Base-by-base conservation (phyloP, 2,329 filamentous ascomycete genomes). In the Penicillium sp. region DNA sequence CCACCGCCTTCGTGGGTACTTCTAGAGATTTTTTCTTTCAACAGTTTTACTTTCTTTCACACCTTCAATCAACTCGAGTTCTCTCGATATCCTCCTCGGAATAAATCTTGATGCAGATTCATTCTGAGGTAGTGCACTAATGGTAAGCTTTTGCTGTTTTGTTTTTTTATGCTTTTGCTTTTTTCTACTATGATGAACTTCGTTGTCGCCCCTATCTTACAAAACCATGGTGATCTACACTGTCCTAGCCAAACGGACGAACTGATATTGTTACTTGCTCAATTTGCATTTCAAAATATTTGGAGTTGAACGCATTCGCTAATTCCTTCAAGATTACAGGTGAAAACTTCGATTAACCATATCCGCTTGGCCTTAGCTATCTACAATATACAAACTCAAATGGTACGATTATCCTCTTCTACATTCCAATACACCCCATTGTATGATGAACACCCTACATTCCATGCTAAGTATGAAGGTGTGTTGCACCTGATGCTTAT, bases 201-300 rank as follows among this genome's bases (percentile, higher is more conserved):
- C 74, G 75, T 80, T 85, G 82, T 85, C 83, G 83, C 83, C 83
- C 83, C 83, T 85, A 85, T 84, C 83, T 78, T 77, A 84, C 81
- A 73, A 76, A 74, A 70, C 70, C 66, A 71, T 85, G 83, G 81
- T 84, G 82, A 85, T 79, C 80, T 83, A 82, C 71, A 41, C 80
- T 82, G 82, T 84, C 81, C 77, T 73, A 79, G 79, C 82, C 82
- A 84, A 85, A 84, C 80, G 80, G 81, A 84, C 82, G 73, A 73
- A 75, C 81, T 84, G 81, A 84, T 70, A 61, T 33, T 31, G 22
- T 64, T 45, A 52, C 44, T 60, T 57, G 49, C 41, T 52, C 19
- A 35, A 48, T 50, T 26, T 58, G 46, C 43, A 48, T 56, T 51
- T 66, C 35, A 49, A 55, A 49, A 22, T n/a, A 24, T 31, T 58